A percentile compares a stretch with the other conserved stretches of the same genome.
Conservation (phyloP, 2,329 filamentous ascomycete genomes). For the Fusarium equiseti region DNA sequence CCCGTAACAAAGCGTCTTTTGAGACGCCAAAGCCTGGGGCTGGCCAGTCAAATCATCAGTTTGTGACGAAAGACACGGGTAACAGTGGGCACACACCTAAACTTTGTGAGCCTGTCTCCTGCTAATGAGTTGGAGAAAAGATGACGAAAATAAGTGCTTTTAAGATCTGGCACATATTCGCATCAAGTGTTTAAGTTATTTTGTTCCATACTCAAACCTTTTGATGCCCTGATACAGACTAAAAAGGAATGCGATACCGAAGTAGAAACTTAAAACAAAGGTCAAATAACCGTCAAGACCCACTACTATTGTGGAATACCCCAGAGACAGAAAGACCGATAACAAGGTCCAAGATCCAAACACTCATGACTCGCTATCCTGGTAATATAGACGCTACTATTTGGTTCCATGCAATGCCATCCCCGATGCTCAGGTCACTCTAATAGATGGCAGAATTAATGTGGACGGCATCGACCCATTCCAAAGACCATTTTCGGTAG, state of each 20-base stretch:
- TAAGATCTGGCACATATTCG: neutral
- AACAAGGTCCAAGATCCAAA: neutral
- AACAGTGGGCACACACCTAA: constrained; percentile 15
- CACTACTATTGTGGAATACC: neutral
- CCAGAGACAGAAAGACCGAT: neutral
- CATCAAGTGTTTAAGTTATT: neutral
- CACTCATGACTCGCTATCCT: neutral
- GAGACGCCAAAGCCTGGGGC: constrained; percentile 8
- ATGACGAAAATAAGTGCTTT: neutral
- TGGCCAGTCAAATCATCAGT: constrained; percentile 16
- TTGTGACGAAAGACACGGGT: constrained; percentile 22
- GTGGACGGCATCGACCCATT: neutral
- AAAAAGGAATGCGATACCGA: constrained; percentile 21
- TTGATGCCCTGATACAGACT: neutral
- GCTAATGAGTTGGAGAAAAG: neutral
- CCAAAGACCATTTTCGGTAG: neutral
- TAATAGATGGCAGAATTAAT: neutral
- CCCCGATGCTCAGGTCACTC: neutral
- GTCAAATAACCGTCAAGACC: neutral
- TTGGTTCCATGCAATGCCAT: neutral
- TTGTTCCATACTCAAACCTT: neutral
- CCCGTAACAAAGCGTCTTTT: constrained; percentile 25
- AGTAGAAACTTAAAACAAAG: neutral
- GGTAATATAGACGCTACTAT: neutral
- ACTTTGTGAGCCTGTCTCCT: neutral